These are phyloP conservation scores for Diutina mesorugosa DNA, from an alignment of 1,139 yeast genomes.

Conservation along the genomic window DNA sequence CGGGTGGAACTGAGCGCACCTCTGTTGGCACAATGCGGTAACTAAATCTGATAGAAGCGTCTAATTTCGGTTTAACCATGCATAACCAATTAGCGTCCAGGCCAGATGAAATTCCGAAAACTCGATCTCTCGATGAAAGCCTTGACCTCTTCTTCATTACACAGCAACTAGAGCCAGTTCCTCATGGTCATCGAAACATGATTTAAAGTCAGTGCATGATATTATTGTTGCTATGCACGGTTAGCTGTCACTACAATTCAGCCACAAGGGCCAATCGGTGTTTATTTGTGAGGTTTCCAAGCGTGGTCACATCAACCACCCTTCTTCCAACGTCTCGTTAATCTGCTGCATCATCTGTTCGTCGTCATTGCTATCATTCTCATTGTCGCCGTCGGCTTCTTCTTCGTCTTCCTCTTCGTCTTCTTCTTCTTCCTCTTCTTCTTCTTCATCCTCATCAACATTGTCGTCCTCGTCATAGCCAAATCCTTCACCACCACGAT, in stretches of 20 bases:
- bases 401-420: constrained; percentile 5
- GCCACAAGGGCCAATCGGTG: no score
- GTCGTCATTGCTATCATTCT: constrained; percentile 9
- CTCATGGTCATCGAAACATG: no score
- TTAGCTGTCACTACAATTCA: background rate
- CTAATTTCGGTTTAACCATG: no score
- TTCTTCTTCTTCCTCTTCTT: constrained; percentile 4
- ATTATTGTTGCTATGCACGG: background rate
- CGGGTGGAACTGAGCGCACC: background rate
- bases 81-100: no score
- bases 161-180: no score
- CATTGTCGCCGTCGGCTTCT: constrained; percentile 4
- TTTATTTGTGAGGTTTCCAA: no score
- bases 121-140: no score
- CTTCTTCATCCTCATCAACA: background rate
- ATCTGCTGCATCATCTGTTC: background rate
- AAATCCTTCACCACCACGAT: constrained; percentile 1
- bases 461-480: background rate
- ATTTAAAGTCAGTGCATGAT: no score
- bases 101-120: no score
- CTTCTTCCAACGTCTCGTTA: constrained; percentile 1
- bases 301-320: background rate
- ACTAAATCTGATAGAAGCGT: no score
- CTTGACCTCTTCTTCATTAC: no score
- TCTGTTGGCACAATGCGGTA: background rate